These are phyloP conservation scores for Chrysoporthe cubensis DNA, from an alignment of 2,329 filamentous ascomycete species.

Conservation along the genomic window DNA sequence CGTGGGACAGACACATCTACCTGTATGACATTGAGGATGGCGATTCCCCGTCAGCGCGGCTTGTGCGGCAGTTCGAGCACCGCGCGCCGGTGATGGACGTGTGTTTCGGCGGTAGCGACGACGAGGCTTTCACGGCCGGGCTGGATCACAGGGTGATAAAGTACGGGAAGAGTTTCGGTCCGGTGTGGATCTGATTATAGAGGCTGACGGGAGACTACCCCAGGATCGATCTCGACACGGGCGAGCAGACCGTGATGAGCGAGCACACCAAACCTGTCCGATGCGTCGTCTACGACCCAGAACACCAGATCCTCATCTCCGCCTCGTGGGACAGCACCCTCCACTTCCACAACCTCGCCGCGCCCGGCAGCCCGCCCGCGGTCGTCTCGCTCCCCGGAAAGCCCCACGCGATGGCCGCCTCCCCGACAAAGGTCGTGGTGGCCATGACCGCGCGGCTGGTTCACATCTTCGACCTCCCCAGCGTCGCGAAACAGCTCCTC, in stretches of 20 bases:
- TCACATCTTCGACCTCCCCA: slow-evolving; percentile 87
- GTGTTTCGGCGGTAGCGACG: slow-evolving; percentile 83
- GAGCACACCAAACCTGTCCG: slow-evolving; percentile 81
- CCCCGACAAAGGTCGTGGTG: slow-evolving; percentile 81
- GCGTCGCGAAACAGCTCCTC: slow-evolving; percentile 61
- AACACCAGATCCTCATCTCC: slow-evolving; percentile 80
- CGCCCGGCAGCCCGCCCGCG: slow-evolving; percentile 58
- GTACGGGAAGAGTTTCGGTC: slow-evolving; percentile 46
- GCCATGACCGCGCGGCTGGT: slow-evolving; percentile 95
- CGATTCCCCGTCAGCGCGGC: slow-evolving; percentile 60
- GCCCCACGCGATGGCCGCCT: slow-evolving; percentile 84
- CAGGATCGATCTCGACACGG: slow-evolving; percentile 71
- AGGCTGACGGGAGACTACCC: slow-evolving; percentile 18
- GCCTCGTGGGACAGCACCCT: slow-evolving; percentile 93
- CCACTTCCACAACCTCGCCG: slow-evolving; percentile 74
- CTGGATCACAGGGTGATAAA: slow-evolving; percentile 84
- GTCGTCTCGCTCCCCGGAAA: slow-evolving; percentile 78
- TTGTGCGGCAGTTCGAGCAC: slow-evolving; percentile 77
- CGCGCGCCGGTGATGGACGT: slow-evolving; percentile 87
- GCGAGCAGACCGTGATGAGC: slow-evolving; percentile 74
- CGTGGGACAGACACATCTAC: slow-evolving; percentile 93
- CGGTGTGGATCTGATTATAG: neutral
- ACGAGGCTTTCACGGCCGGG: slow-evolving; percentile 83
- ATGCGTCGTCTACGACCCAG: slow-evolving; percentile 78
- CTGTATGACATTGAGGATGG: slow-evolving; percentile 75